Base-by-base conservation (phyloP, 345 rosid genomes). In the Citrus sinensis region DNA sequence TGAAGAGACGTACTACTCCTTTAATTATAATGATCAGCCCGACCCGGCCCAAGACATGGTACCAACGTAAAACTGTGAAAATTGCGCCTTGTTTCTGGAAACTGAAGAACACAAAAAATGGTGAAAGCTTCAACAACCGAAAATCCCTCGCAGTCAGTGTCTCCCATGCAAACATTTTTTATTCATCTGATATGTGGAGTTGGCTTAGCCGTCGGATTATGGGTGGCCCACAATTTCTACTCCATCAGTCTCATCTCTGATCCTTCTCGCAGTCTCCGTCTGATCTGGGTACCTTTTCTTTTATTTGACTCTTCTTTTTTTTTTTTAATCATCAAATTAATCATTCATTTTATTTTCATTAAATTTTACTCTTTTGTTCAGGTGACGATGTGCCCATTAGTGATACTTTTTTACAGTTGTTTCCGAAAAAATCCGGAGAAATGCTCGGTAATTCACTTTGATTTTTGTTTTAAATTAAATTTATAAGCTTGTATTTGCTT, bases 161-260 rank as follows among this genome's bases (percentile, higher is more conserved):
- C 93, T 70, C 7, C 74, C 60, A 8, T 42, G 27, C 77, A 69
- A 24, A 86, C 86, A 9, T 58, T 83, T 16, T 73, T 49, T 8
- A 78, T 79, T 62, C 90, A 90, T 73, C 32, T 89, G 66, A 78
- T 84, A 32, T 87, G 87, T 77, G 92, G 84, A 17, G 62, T 88
- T 19, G 86, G 76, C 70, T 71, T 93, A 74, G 89, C 78, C 16
- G 25, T 79, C 20, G 90, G 94, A 65, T 80, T 85, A 42, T 86
- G 88, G 91, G 85, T 87, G 54, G 86, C 87, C 27, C 84, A 85
- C 71, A 71, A 76, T 73, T 80, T 80, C 51, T 87, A 79, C 79
- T 87, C 85, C 71, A 79, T 85, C 81, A 81, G 84, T 84, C 92
- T 92, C 67, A 76, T 92, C 75, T 90, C 95, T 61, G 80, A 91